Conservation (phyloP, 768 basidiomycete species). For the Pleurotus sapidus region DNA sequence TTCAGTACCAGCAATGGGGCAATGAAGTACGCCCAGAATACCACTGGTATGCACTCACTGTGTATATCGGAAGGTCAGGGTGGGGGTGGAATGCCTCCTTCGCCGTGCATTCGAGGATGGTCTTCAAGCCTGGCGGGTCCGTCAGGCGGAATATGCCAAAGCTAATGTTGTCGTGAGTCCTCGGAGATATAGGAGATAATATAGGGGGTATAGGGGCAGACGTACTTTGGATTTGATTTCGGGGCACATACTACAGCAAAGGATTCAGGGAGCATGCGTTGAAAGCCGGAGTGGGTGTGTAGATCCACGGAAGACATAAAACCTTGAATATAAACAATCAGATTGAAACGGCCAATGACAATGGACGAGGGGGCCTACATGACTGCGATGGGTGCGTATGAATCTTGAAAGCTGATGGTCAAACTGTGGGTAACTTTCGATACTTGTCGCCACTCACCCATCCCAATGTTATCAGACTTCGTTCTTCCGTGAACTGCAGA, state of each 20-base stretch:
- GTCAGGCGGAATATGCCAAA: conserved; percentile 91
- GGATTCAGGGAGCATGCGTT: conserved; percentile 86
- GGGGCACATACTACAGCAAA: conserved; percentile 94
- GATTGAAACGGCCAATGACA: not conserved
- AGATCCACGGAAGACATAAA: conserved; percentile 96
- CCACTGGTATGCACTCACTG: conserved; percentile 46
- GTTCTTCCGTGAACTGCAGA: conserved; percentile 78
- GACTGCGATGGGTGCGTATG: conserved; percentile 91
- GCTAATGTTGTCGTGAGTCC: conserved; percentile 30
- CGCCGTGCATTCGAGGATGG: conserved; percentile 62
- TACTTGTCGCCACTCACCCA: conserved; percentile 60
- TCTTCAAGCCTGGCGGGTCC: conserved; percentile 78
- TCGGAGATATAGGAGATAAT: not conserved
- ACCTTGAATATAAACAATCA: conserved; percentile 32
- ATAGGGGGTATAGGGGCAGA: not conserved
- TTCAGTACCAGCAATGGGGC: not conserved
- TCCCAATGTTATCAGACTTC: conserved; percentile 81
- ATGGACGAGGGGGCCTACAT: conserved; percentile 43
- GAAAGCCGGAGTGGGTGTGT: conserved; percentile 89
- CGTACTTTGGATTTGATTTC: conserved; percentile 69
- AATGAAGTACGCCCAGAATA: not conserved
- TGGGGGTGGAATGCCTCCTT: conserved; percentile 88
- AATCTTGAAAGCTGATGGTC: conserved; percentile 47
- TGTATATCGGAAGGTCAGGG: conserved; percentile 81
- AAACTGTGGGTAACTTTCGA: not conserved